Evolutionary conservation across 192 early-diverging fungal species (phyloP).

Genomic region (Polychytrium aggregatum): DNA sequence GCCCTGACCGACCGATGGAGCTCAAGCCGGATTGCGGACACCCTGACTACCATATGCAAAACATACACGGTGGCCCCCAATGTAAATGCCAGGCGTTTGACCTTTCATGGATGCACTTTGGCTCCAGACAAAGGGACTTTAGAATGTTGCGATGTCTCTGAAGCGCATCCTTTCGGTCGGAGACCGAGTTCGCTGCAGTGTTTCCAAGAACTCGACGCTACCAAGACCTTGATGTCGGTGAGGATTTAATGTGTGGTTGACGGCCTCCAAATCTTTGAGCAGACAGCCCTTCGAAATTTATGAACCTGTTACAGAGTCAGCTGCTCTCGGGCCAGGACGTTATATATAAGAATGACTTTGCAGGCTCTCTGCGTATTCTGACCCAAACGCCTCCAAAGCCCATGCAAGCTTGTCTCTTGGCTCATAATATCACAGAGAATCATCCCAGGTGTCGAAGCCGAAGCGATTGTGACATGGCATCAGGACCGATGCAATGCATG

Average conservation of each 20-base stretch:
- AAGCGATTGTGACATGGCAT: conserved; percentile 13
- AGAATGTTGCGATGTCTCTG: conserved; percentile 47
- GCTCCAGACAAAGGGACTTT: no score
- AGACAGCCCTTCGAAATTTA: no score
- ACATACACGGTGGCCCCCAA: neutral
- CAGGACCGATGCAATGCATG: conserved; percentile 27
- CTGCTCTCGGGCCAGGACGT: neutral
- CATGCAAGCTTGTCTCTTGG: conserved; percentile 3
- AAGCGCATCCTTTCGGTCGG: conserved; percentile 42
- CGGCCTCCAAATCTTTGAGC: no score
- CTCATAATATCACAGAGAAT: conserved; percentile 3
- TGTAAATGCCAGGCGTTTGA: neutral
- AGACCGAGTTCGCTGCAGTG: conserved; percentile 29
- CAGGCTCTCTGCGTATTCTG: neutral
- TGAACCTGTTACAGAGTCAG: no score
- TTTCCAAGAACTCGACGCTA: no score
- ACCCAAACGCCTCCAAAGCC: conserved; percentile 3
- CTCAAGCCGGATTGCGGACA: no score
- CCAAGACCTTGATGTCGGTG: no score
- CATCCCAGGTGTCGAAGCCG: conserved; percentile 24
- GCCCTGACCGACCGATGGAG: no score
- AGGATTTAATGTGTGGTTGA: no score
- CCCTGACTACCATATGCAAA: no score
- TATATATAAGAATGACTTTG: neutral
- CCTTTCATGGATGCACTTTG: no score